Evolutionary conservation across 2,329 filamentous ascomycete genomes (phyloP).

Genomic region (Paecilomyces dactylethromorphus): DNA sequence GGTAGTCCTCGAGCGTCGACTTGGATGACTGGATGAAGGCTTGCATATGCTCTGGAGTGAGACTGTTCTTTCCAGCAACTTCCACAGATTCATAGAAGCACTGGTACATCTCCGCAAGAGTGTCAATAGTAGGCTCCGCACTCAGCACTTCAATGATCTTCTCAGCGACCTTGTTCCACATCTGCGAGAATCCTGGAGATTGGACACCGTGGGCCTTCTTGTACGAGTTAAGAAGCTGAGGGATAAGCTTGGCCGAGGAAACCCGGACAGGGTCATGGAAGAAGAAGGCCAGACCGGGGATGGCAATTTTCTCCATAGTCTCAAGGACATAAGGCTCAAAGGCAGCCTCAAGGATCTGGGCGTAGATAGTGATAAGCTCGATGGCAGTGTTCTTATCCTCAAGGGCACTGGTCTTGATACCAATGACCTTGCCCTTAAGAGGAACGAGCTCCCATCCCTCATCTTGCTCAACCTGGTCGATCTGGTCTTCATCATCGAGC

Average conservation of each 20-base stretch:
- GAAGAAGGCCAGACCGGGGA: constrained; percentile 93
- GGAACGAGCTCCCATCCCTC: constrained; percentile 97
- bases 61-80: constrained; percentile 78
- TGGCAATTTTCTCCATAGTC: constrained; percentile 93
- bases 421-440: constrained; percentile 95
- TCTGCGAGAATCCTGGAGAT: constrained; percentile 69
- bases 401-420: constrained; percentile 92
- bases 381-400: constrained; percentile 99
- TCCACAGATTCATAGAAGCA: constrained; percentile 99
- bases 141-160: constrained; percentile 90
- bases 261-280: constrained; percentile 97
- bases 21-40: constrained; percentile 81
- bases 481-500: constrained; percentile 89
- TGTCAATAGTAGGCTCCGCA: constrained; percentile 92
- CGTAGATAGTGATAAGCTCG: constrained; percentile 93
- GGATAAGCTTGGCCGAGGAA: constrained; percentile 89
- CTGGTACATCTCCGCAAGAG: constrained; percentile 97
- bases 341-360: constrained; percentile 84
- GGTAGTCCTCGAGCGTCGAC: constrained; percentile 87
- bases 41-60: constrained; percentile 71
- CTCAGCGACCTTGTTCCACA: constrained; percentile 81
- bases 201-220: constrained; percentile 82
- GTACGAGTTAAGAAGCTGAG: constrained; percentile 86
- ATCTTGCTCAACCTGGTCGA: constrained; percentile 85
- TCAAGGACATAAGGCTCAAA: constrained; percentile 89